Conservation (phyloP, 495 filamentous ascomycete species). For the Lentithecium fluviatile region DNA sequence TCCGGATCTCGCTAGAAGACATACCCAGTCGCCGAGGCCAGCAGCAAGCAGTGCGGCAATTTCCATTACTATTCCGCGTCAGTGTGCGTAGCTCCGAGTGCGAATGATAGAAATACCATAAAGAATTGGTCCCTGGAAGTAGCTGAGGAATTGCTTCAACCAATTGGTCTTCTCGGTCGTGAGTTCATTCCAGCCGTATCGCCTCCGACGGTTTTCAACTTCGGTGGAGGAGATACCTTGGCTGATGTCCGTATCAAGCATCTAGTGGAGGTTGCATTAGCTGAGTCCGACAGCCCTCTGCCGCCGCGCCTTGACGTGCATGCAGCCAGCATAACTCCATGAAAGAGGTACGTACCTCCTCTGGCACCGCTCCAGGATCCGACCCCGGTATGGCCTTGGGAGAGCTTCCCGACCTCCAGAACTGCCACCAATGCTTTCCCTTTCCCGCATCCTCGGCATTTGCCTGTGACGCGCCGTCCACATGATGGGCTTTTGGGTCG, state of each 20-base stretch:
- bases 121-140: constrained; percentile 80
- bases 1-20: neutral
- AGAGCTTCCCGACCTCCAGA: constrained; percentile 47
- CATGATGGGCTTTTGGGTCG: constrained; percentile 35
- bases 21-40: constrained; percentile 71
- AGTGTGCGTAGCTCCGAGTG: constrained; percentile 12
- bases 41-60: constrained; percentile 74
- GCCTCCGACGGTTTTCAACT: constrained; percentile 65
- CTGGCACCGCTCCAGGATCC: constrained; percentile 5
- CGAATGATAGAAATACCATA: constrained; percentile 59
- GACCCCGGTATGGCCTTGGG: constrained; percentile 2
- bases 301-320: constrained; percentile 1
- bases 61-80: constrained; percentile 68
- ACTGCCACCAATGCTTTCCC: constrained; percentile 48
- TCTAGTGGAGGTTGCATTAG: constrained; percentile 60
- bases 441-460: constrained; percentile 36
- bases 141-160: constrained; percentile 73
- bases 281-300: constrained; percentile 40
- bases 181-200: constrained; percentile 72
- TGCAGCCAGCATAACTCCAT: constrained; percentile 38
- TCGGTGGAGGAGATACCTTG: constrained; percentile 58
- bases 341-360: neutral
- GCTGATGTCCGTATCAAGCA: constrained; percentile 69
- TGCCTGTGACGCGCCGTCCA: constrained; percentile 14
- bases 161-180: constrained; percentile 73